Conservation (phyloP, 2,329 filamentous ascomycete genomes). For the Coccinonectria pachysandricola region DNA sequence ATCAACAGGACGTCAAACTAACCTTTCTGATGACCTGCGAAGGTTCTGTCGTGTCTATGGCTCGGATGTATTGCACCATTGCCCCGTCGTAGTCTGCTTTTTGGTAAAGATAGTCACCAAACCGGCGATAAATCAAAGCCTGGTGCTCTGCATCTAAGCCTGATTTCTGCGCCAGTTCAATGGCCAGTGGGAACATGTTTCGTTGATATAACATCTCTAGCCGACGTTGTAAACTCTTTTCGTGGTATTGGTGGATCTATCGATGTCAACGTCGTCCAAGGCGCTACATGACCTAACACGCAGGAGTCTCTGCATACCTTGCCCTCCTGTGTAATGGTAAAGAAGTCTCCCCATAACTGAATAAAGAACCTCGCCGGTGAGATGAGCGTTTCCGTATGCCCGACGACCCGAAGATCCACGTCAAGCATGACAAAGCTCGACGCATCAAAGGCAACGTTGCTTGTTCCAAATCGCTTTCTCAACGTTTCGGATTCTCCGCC, state of each 20-base stretch:
- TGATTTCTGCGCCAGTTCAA: conserved; percentile 84
- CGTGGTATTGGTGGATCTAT: conserved; percentile 76
- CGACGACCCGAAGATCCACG: conserved; percentile 79
- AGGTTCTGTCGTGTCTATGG: conserved; percentile 91
- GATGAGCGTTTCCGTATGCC: conserved; percentile 76
- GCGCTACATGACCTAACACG: too few relatives aligned
- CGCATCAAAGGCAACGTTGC: conserved; percentile 72
- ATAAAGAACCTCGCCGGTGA: conserved; percentile 74
- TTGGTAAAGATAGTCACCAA: conserved; percentile 88
- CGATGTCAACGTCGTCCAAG: too few relatives aligned
- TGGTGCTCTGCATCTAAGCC: conserved; percentile 73
- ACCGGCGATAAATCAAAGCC: conserved; percentile 84
- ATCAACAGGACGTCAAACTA: conserved; percentile 1
- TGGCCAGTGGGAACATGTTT: conserved; percentile 83
- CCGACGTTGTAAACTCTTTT: conserved; percentile 82
- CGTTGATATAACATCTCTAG: conserved; percentile 89
- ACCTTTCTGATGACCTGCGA: conserved; percentile 93
- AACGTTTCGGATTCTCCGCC: conserved; percentile 49
- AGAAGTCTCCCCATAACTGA: conserved; percentile 83
- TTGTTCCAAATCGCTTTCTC: conserved; percentile 61
- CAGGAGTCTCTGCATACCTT: too few relatives aligned
- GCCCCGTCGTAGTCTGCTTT: conserved; percentile 94
- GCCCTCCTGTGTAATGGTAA: conserved; percentile 81
- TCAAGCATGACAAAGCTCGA: conserved; percentile 89
- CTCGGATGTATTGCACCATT: conserved; percentile 97